Evolutionary conservation across 2,329 filamentous ascomycete species (phyloP).

Genomic region (Magnaporthiopsis rhizophila): DNA sequence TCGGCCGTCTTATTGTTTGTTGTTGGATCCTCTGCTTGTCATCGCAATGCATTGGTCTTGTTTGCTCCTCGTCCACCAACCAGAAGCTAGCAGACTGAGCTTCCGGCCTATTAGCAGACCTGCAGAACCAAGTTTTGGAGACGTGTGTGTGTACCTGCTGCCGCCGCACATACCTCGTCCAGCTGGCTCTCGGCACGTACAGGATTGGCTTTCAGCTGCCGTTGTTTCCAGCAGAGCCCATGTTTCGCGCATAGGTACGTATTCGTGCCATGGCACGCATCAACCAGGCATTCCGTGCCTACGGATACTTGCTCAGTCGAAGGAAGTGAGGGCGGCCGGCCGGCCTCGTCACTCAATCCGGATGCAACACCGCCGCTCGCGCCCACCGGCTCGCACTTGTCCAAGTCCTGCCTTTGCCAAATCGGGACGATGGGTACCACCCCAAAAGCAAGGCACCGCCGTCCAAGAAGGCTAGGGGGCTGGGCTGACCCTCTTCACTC

Average conservation of each 20-base stretch:
- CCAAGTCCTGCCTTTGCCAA: not conserved
- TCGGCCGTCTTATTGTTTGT: not conserved
- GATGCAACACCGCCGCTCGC: not conserved
- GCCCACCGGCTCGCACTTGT: not conserved
- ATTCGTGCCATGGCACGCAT: not conserved
- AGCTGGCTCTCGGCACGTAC: not conserved
- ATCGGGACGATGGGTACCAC: not conserved
- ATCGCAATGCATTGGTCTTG: not conserved
- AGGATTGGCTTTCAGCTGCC: not conserved
- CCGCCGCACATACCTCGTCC: not conserved
- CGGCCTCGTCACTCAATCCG: not conserved
- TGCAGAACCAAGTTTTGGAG: not conserved
- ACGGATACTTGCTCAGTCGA: not conserved
- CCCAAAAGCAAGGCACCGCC: constrained; percentile 2
- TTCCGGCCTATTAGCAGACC: not conserved
- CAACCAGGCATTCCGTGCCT: not conserved
- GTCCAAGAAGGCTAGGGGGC: not conserved
- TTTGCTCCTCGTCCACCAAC: not conserved
- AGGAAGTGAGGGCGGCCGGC: not conserved
- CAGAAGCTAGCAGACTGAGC: not conserved
- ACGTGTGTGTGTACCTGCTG: not conserved
- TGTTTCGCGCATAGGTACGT: not conserved
- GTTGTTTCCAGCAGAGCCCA: not conserved
- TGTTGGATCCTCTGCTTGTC: not conserved
- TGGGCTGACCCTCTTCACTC: not conserved